phyloP scores from a whole-genome alignment of 116 monocot genomes.

The Posidonia oceanica region DNA sequence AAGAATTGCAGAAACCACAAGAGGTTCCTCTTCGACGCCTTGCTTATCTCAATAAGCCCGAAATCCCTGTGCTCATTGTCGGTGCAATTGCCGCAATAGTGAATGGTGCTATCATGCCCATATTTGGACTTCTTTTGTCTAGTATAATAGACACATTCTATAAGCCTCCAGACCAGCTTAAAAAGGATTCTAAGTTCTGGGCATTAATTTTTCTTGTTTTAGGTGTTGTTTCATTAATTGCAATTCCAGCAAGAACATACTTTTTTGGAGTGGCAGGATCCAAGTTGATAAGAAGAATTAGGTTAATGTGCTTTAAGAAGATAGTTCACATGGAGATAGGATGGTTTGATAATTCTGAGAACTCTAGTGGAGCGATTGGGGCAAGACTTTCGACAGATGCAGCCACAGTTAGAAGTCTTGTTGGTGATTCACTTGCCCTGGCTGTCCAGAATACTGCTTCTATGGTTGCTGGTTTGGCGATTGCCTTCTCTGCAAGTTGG shows the following conservation, averaged over 20 bases:
- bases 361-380: constrained; percentile 37
- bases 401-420: constrained; percentile 12
- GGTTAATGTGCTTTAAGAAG: constrained; percentile 39
- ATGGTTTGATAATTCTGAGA: constrained; percentile 61
- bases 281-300: constrained; percentile 46
- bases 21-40: constrained; percentile 23
- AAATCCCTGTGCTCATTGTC: constrained; percentile 30
- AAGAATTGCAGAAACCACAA: neutral
- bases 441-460: constrained; percentile 15
- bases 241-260: constrained; percentile 21
- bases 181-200: constrained; percentile 48
- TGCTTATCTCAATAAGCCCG: constrained; percentile 49
- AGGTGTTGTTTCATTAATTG: constrained; percentile 16
- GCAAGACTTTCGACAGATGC: constrained; percentile 20
- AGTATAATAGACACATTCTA: constrained; percentile 41
- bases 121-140: constrained; percentile 46
- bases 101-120: constrained; percentile 39
- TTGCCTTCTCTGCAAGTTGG: constrained; percentile 21
- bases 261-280: constrained; percentile 62
- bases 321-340: constrained; percentile 52
- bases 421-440: constrained; percentile 21
- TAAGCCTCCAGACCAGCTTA: constrained; percentile 30
- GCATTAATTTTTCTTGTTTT: constrained; percentile 30
- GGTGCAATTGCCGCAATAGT: constrained; percentile 35
- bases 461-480: constrained; percentile 12